Evolutionary conservation across 2,329 filamentous ascomycete species (phyloP).

Genomic region (Claviceps quebecensis): DNA sequence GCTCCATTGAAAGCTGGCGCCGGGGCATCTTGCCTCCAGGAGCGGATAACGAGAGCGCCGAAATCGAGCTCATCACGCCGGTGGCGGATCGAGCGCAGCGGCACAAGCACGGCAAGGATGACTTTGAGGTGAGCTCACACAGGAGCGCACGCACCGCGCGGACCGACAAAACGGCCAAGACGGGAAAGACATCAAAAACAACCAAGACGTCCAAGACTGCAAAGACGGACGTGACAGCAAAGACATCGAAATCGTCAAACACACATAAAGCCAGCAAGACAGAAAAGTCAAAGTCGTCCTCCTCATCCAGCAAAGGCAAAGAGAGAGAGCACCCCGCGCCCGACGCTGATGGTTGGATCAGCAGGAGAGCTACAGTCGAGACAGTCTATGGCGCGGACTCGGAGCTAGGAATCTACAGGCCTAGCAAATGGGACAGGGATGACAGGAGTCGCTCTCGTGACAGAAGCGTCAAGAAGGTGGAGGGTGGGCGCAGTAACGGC

Average conservation of each 20-base stretch:
- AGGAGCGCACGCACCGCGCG: slow-evolving; percentile 19
- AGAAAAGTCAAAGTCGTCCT: slow-evolving; percentile 7
- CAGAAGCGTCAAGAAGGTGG: slow-evolving; percentile 19
- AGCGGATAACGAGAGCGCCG: slow-evolving; percentile 30
- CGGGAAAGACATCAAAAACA: slow-evolving; percentile 11
- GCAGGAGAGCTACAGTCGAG: slow-evolving; percentile 9
- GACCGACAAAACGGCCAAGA: slow-evolving; percentile 15
- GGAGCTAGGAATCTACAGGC: slow-evolving; percentile 20
- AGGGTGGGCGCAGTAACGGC: slow-evolving; percentile 21
- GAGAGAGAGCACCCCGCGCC: slow-evolving; percentile 8
- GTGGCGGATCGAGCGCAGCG: slow-evolving; percentile 35
- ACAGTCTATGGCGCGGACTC: slow-evolving; percentile 17
- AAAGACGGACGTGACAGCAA: slow-evolving; percentile 11
- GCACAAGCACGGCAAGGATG: slow-evolving; percentile 20
- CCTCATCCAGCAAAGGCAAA: slow-evolving; percentile 7
- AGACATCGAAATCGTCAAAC: slow-evolving; percentile 9
- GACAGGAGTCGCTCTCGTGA: not conserved
- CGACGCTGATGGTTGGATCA: slow-evolving; percentile 1
- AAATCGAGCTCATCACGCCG: slow-evolving; percentile 44
- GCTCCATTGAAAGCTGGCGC: slow-evolving; percentile 44
- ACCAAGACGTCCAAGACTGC: slow-evolving; percentile 13
- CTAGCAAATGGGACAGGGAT: slow-evolving; percentile 18
- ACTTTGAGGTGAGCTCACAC: slow-evolving; percentile 24
- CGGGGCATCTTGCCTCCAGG: slow-evolving; percentile 37
- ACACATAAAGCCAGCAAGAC: slow-evolving; percentile 12